Base-by-base conservation (phyloP, 1,139 yeast species). In the Suhomyces terraborum region DNA sequence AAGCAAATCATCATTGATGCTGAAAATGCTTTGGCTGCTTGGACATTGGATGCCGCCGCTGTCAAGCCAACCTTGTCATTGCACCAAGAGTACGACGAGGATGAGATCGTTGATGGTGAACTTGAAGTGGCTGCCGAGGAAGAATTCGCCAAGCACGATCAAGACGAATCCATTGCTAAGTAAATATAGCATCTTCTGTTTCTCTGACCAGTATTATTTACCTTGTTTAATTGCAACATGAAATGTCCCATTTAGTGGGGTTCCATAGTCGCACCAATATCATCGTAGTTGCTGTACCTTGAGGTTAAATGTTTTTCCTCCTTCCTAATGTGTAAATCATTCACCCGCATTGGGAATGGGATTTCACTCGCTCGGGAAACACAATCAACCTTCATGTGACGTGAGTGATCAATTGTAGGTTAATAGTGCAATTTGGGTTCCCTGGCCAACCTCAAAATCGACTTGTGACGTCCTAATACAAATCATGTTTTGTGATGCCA, bases 1-100 rank as follows among this genome's bases (percentile, higher is more conserved):
- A 91, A 91, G 79, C 98, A 93, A 77, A 89, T 93, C 69, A 88
- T 93, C 60, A 86, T 89, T 62, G 98, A 93, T 67, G 95, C 96
- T 55, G 98, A 93, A 76, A 86, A 84, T 57, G 96, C 98, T 46
- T 80, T 93, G 64, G 93, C 94, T 55, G 81, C 89, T 53, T 93
- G 98, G 98, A 93, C 98, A 55, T 78, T 89, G 62, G 98, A 91
- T 70, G 80, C 88, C 58, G 96, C 98, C 54, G 89, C 83, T 54
- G 96, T 91, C 59, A 91, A 87, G 79, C 98, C 98, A 57, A 82
- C 96, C 49, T 78, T 91, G 61, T 85, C 95, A 41, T 82, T 89
- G 64, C 89, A 87, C 67, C 91, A 88, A 62, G 84, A 78, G 42
- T 84, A 79, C 51, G 82, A 79, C 54, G 82, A 76, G 42, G 86